These are phyloP conservation scores for Jatropha curcas DNA, from an alignment of 345 rosid genomes.

Conservation along the genomic window DNA sequence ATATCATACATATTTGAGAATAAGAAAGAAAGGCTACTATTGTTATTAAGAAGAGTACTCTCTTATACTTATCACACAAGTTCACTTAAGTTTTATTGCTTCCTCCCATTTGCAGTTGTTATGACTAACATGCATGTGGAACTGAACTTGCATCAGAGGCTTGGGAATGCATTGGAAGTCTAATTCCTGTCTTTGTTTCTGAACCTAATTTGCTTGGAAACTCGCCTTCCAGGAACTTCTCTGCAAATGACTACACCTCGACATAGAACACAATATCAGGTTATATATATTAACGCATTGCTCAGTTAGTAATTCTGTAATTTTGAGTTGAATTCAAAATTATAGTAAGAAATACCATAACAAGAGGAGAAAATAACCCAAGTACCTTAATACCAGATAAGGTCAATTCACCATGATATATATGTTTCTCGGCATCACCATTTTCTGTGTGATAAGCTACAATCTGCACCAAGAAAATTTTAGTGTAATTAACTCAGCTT, in stretches of 20 bases:
- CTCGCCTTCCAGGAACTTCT: conserved; percentile 9
- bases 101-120: neutral
- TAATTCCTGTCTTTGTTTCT: neutral
- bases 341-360: neutral
- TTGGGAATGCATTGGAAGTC: conserved; percentile 5
- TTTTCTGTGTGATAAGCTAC: neutral
- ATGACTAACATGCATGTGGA: neutral
- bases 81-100: neutral
- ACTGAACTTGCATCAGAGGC: neutral
- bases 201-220: neutral
- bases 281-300: no score
- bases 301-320: no score
- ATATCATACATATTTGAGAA: no score
- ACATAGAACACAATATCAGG: neutral
- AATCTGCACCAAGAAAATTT: conserved; percentile 7
- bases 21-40: no score
- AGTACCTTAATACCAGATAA: conserved; percentile 13
- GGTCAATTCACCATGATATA: conserved; percentile 13
- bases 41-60: neutral
- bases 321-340: neutral
- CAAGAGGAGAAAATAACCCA: neutral
- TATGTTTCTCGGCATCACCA: neutral
- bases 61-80: neutral
- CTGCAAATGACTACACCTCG: conserved; percentile 8
- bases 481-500: neutral